Percentiles rank a stretch among this genome's conserved stretches.
These are phyloP conservation scores for Galerina marginata DNA, from an alignment of 768 basidiomycete species.

Conservation along the genomic window DNA sequence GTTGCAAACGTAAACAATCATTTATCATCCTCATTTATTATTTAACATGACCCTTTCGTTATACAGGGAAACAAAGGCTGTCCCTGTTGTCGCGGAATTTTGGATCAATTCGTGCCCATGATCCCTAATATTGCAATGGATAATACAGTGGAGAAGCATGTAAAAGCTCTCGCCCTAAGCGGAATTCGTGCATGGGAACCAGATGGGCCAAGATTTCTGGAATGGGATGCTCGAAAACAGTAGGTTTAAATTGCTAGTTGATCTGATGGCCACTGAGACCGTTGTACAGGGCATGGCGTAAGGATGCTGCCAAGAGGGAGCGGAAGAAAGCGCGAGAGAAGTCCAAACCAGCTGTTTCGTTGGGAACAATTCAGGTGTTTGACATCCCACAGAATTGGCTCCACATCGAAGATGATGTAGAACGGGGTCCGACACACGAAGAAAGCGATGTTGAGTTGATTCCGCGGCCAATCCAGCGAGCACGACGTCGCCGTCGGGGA, in stretches of 20 bases:
- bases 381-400: conserved; percentile 18
- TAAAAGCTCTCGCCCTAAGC: conserved; percentile 49
- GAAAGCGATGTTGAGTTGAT: conserved; percentile 29
- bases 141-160: conserved; percentile 61
- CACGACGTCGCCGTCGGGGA: conserved; percentile 19
- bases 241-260: conserved; percentile 35
- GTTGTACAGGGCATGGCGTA: conserved; percentile 42
- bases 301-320: conserved; percentile 31
- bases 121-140: conserved; percentile 72
- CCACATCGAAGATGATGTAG: conserved; percentile 23
- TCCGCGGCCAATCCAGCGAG: conserved; percentile 24
- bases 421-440: conserved; percentile 29
- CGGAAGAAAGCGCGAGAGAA: conserved; percentile 14
- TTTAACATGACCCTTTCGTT: background rate
- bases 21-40: background rate
- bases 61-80: conserved; percentile 46
- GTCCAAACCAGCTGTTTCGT: conserved; percentile 1
- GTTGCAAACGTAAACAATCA: conserved; percentile 46
- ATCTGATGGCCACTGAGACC: background rate
- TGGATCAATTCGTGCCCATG: conserved; percentile 49
- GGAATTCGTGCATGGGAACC: conserved; percentile 59
- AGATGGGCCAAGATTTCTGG: conserved; percentile 49
- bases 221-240: conserved; percentile 63
- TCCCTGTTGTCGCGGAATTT: conserved; percentile 60
- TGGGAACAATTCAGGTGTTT: conserved; percentile 13